Conservation (phyloP, 768 basidiomycete species). For the Tricholoma bakamatsutake region DNA sequence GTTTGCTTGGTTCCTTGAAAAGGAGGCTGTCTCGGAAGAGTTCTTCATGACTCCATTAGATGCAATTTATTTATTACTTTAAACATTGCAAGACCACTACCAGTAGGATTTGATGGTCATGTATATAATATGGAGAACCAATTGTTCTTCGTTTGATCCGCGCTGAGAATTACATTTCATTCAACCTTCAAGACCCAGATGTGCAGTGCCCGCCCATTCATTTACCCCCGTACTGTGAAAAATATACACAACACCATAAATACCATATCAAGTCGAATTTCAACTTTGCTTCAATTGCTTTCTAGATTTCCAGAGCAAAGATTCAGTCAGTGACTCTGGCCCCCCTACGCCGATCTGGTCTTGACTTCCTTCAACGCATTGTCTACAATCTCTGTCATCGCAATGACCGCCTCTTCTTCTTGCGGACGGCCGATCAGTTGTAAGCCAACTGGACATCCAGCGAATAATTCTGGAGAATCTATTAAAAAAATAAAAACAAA, state of each 20-base stretch:
- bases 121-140: too few relatives aligned
- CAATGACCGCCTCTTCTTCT: conserved; percentile 69
- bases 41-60: background rate
- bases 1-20: conserved; percentile 19
- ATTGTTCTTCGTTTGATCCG: too few relatives aligned
- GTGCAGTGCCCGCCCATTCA: too few relatives aligned
- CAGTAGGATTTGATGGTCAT: background rate
- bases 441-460: conserved; percentile 53
- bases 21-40: background rate
- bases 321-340: background rate
- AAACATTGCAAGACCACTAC: background rate
- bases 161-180: too few relatives aligned
- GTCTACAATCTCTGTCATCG: conserved; percentile 62
- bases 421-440: conserved; percentile 62
- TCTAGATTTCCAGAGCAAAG: background rate
- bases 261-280: background rate
- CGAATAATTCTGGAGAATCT: conserved; percentile 54
- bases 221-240: too few relatives aligned
- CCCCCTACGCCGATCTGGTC: background rate
- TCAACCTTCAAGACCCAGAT: too few relatives aligned
- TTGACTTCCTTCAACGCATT: conserved; percentile 35
- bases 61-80: background rate
- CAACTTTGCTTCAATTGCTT: too few relatives aligned
- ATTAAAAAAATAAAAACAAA: too few relatives aligned
- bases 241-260: too few relatives aligned